Evolutionary conservation across 2,329 filamentous ascomycete species (phyloP).

Genomic region (Lizonia empirigonia): DNA sequence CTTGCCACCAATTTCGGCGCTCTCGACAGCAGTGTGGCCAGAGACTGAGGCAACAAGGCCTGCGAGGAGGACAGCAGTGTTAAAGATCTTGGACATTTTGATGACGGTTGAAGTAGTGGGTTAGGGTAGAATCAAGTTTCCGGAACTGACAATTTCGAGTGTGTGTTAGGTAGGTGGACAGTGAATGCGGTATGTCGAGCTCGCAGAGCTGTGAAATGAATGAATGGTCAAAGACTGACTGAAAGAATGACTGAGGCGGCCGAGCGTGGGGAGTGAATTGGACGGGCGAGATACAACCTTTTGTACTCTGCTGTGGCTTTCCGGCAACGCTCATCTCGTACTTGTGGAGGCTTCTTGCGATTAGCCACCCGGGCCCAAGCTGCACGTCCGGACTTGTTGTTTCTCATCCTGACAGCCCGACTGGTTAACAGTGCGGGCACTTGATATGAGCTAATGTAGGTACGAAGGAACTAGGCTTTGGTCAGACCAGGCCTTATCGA

Average conservation of each 20-base stretch:
- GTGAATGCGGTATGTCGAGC: constrained; percentile 29
- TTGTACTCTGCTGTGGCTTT: constrained; percentile 8
- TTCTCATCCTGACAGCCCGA: constrained; percentile 1
- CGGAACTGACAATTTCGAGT: constrained; percentile 9
- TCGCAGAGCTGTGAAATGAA: constrained; percentile 41
- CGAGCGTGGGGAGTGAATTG: constrained; percentile 8
- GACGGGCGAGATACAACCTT: constrained; percentile 5
- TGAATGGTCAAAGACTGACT: constrained; percentile 34
- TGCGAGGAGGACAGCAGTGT: constrained; percentile 35
- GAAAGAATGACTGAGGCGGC: constrained; percentile 32
- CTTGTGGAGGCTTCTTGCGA: constrained; percentile 4
- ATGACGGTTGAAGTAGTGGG: neutral
- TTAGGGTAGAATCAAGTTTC: constrained; percentile 7
- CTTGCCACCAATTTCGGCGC: constrained; percentile 33
- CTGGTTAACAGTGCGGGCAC: constrained; percentile 9
- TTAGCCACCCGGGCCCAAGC: constrained; percentile 15
- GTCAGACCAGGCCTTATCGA: constrained; percentile 11
- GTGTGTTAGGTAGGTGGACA: constrained; percentile 15
- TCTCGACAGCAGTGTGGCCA: constrained; percentile 38
- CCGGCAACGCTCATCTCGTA: constrained; percentile 6
- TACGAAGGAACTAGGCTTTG: constrained; percentile 14
- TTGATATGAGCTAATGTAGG: constrained; percentile 19
- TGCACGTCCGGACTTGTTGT: constrained; percentile 7
- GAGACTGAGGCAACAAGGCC: constrained; percentile 32
- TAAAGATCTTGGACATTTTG: constrained; percentile 38